A percentile compares a stretch with the other conserved stretches of the same genome.
These are phyloP conservation scores for Colletotrichum magnum DNA, from an alignment of 2,329 filamentous ascomycete species.

Conservation along the genomic window DNA sequence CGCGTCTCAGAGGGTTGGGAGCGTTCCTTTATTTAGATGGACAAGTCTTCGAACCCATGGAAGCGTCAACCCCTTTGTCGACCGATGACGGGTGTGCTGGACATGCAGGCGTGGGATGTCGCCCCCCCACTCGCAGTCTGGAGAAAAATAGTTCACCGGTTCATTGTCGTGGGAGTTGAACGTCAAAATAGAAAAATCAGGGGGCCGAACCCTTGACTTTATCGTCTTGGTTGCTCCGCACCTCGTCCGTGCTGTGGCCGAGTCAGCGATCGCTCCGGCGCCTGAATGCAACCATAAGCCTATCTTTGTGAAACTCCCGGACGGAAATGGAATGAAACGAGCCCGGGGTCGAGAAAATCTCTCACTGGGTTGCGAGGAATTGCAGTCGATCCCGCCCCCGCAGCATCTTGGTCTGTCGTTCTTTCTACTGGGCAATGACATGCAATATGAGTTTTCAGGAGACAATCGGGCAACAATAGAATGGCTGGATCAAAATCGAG, in stretches of 20 bases:
- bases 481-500: too few relatives aligned
- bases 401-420: background rate
- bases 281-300: constrained; percentile 25
- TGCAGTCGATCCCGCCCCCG: constrained; percentile 9
- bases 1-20: constrained; percentile 21
- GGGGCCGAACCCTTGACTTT: constrained; percentile 17
- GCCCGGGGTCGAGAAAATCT: constrained; percentile 3
- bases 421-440: background rate
- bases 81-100: background rate
- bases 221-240: constrained; percentile 19
- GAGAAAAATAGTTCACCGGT: constrained; percentile 3
- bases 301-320: constrained; percentile 25
- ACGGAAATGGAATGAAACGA: constrained; percentile 31
- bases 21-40: constrained; percentile 27
- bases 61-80: background rate
- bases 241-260: constrained; percentile 11
- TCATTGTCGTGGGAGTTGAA: constrained; percentile 15
- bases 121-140: background rate
- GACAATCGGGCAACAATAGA: too few relatives aligned
- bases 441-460: too few relatives aligned
- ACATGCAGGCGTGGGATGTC: background rate
- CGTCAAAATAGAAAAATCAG: constrained; percentile 37
- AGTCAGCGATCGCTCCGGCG: constrained; percentile 26
- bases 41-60: background rate
- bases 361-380: background rate